Conservation (phyloP, 805 yeast species). For the Starmerella asiatica region DNA sequence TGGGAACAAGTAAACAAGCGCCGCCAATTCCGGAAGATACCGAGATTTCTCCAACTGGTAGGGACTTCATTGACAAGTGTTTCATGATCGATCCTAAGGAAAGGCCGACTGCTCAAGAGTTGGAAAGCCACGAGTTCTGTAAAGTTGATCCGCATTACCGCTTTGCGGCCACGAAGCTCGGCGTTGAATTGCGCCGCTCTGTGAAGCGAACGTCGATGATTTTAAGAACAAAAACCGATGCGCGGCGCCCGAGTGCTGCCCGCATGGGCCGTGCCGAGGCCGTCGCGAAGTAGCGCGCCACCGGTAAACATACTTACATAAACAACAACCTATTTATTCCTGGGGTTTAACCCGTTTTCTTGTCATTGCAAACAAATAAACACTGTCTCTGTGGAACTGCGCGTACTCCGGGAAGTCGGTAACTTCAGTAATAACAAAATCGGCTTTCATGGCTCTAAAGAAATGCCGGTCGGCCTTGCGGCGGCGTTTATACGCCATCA, state of each 20-base stretch:
- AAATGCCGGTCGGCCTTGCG: conserved; percentile 34
- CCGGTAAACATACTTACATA: too few species aligned
- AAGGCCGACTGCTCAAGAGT: conserved; percentile 65
- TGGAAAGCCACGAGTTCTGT: conserved; percentile 17
- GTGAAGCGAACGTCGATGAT: conserved; percentile 10
- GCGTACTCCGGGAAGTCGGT: conserved; percentile 19
- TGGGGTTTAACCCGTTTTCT: too few species aligned
- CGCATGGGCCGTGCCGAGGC: too few species aligned
- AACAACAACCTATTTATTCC: too few species aligned
- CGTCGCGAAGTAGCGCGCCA: too few species aligned
- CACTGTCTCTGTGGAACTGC: conserved; percentile 31
- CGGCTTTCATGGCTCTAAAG: conserved; percentile 26
- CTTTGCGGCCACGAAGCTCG: conserved; percentile 18
- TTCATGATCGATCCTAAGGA: conserved; percentile 65
- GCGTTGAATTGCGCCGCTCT: conserved; percentile 11
- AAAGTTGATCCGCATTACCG: conserved; percentile 9
- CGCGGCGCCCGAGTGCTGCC: not conserved
- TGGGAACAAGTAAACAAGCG: conserved; percentile 71
- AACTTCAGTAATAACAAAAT: conserved; percentile 25
- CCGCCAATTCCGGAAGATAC: conserved; percentile 97
- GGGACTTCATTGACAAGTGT: conserved; percentile 59
- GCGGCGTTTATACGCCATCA: conserved; percentile 44
- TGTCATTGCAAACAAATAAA: conserved; percentile 31
- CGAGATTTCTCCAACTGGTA: conserved; percentile 49
- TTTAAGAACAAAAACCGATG: not conserved